phyloP scores from a whole-genome alignment of 164 flowering plant genomes.

The Buxus sempervirens region DNA sequence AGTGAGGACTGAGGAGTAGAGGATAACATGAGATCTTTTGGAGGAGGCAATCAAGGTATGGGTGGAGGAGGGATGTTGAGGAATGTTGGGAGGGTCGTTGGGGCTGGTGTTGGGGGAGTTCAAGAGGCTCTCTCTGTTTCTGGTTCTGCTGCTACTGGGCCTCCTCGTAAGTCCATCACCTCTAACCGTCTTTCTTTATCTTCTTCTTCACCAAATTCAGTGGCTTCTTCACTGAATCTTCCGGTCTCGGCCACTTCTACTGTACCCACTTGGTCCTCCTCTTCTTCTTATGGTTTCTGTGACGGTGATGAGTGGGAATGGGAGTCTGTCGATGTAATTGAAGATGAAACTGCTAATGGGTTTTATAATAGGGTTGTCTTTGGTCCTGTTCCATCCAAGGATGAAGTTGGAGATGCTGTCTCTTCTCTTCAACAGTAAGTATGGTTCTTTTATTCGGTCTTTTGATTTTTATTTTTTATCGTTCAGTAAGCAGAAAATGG shows the following conservation, averaged over 20 bases:
- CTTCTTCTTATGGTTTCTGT: constrained; percentile 8
- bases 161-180: constrained; percentile 6
- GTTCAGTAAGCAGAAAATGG: not conserved
- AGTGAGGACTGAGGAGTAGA: constrained; percentile 1
- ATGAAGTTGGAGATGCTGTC: constrained; percentile 57
- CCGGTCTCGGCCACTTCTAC: constrained; percentile 10
- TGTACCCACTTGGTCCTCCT: constrained; percentile 13
- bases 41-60: constrained; percentile 24
- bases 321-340: constrained; percentile 30
- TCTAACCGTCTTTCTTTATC: constrained; percentile 20
- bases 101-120: constrained; percentile 33
- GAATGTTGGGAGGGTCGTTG: constrained; percentile 38
- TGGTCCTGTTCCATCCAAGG: constrained; percentile 54
- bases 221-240: constrained; percentile 8
- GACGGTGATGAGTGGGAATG: constrained; percentile 44
- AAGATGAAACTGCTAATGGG: constrained; percentile 13
- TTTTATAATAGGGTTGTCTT: constrained; percentile 31
- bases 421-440: constrained; percentile 61
- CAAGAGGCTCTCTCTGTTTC: constrained; percentile 29
- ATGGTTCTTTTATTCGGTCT: not conserved
- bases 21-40: constrained; percentile 24
- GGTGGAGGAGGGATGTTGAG: constrained; percentile 45
- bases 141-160: constrained; percentile 6
- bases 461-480: not conserved
- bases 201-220: constrained; percentile 18